Percentiles rank a stretch among this genome's conserved stretches.
These are phyloP conservation scores for Lipomyces spencermartinsiae DNA, from an alignment of 805 yeast species.

Conservation along the genomic window DNA sequence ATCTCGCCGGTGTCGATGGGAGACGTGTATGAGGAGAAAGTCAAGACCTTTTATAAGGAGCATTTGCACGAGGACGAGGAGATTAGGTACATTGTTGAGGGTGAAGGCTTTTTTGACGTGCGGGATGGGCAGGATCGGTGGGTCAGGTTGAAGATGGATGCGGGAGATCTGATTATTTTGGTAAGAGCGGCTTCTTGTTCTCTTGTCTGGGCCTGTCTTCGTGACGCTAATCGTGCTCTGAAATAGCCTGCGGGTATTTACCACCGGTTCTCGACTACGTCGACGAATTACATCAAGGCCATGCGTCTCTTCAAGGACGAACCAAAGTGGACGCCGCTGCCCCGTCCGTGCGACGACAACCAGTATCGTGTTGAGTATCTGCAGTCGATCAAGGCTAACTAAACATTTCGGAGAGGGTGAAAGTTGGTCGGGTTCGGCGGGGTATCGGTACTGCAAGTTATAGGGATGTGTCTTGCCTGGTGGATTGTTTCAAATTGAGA, in stretches of 20 bases:
- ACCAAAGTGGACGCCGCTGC: slow-evolving; percentile 93
- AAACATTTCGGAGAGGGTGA: not conserved
- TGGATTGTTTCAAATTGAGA: too few relatives aligned
- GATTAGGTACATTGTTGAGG: slow-evolving; percentile 86
- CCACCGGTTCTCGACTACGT: slow-evolving; percentile 85
- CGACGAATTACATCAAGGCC: slow-evolving; percentile 70
- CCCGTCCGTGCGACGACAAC: slow-evolving; percentile 63
- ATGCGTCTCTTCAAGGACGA: slow-evolving; percentile 87
- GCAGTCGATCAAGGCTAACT: slow-evolving; percentile 24
- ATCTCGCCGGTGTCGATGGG: slow-evolving; percentile 67
- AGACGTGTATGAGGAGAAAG: slow-evolving; percentile 67
- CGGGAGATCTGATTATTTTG: slow-evolving; percentile 64
- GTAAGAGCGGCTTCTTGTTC: slow-evolving; percentile 1
- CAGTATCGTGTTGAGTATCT: slow-evolving; percentile 54
- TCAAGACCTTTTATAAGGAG: slow-evolving; percentile 51
- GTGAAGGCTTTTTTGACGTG: slow-evolving; percentile 91
- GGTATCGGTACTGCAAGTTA: too few relatives aligned
- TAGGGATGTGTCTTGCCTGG: too few relatives aligned
- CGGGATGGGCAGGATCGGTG: slow-evolving; percentile 69
- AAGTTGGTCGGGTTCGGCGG: too few relatives aligned
- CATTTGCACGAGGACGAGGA: slow-evolving; percentile 98
- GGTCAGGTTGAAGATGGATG: slow-evolving; percentile 72
- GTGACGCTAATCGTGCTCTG: slow-evolving; percentile 54
- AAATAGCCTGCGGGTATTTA: slow-evolving; percentile 86
- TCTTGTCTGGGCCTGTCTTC: not conserved